Percentiles rank a stretch among this genome's conserved stretches.
Evolutionary conservation across 2,329 filamentous ascomycete species (phyloP).

Genomic region (Fusarium buxicola): DNA sequence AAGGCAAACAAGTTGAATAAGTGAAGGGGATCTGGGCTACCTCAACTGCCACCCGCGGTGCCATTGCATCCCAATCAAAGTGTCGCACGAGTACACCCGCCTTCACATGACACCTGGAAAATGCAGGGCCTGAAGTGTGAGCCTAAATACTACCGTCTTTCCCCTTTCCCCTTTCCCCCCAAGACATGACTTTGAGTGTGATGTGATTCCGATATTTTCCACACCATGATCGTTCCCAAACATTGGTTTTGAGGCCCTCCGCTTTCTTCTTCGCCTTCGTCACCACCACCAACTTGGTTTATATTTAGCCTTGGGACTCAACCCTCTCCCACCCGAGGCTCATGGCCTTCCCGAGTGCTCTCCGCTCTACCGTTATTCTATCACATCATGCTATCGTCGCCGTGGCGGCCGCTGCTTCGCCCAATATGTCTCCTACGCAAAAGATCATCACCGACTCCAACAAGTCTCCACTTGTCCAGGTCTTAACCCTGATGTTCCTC

Average conservation of each 20-base stretch:
- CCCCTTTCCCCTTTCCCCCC: background rate
- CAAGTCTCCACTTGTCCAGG: constrained; percentile 48
- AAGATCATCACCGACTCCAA: constrained; percentile 44
- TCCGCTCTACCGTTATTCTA: background rate
- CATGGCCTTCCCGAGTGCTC: background rate
- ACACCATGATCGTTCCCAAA: background rate
- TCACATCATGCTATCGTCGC: background rate
- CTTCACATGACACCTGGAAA: no score
- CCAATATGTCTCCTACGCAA: constrained; percentile 40
- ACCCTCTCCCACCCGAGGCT: background rate
- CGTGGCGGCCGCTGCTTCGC: constrained; percentile 14
- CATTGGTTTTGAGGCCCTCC: background rate
- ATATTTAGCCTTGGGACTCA: background rate
- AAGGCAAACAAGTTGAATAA: background rate
- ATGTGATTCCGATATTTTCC: background rate
- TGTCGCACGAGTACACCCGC: no score
- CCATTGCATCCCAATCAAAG: no score
- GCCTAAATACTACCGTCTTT: background rate
- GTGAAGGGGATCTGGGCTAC: background rate
- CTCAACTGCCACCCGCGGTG: background rate
- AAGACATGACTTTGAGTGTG: background rate
- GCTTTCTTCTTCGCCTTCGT: background rate
- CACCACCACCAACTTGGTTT: background rate
- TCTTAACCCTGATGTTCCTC: constrained; percentile 47
- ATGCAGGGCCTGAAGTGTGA: no score